Evolutionary conservation across 306 rosid species (phyloP), one percentile per base, ranked within the genome.

Genomic region (Rubus parviflorus): DNA sequence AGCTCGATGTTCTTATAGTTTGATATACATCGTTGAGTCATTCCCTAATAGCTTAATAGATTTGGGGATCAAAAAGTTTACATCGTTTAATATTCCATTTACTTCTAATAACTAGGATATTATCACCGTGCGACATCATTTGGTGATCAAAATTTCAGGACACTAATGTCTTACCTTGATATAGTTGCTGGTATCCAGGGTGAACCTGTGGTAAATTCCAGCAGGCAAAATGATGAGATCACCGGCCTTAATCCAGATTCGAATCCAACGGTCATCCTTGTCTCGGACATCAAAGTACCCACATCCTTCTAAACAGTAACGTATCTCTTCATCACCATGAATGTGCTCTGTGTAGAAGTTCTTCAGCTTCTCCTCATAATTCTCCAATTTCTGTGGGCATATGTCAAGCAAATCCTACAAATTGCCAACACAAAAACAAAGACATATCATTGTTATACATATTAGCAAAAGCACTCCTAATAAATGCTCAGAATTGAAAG

Each of bases 161-260:
- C 67, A 30, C 3, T 43, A n/a, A 48, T 7, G 8, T 37, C 73
- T 79, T 86, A 92, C 98, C 97, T 90, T 92, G 7, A 90, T 84
- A 77, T 88, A 90, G 75, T 94, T 89, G 75, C 41, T 84, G 60
- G 93, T 85, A 82, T 94, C 95, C 13, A 92, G 89, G 79, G 98
- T 92, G 87, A 94, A 92, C 37, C 97, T 83, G 45, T 94, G 97
- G 84, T 94, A 94, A 77, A 94, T 94, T 79, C 98, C 97, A 1
- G 97, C 97, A n/a, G 98, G 98, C 75, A 92, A 88, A 45, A 92
- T 90, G 85, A 94, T 92, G 47, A 94, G 98, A 78, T 92, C 97
- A 40, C 98, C 98, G 0, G 97, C 87, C 88, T 86, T 94, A 70
- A 92, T 85, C 93, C 84, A 89, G 77, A 92, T 84, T 77, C 97